Evolutionary conservation across 2,329 filamentous ascomycete genomes (phyloP), one percentile per base, ranked within the genome.

Genomic region (Pyricularia sp.): DNA sequence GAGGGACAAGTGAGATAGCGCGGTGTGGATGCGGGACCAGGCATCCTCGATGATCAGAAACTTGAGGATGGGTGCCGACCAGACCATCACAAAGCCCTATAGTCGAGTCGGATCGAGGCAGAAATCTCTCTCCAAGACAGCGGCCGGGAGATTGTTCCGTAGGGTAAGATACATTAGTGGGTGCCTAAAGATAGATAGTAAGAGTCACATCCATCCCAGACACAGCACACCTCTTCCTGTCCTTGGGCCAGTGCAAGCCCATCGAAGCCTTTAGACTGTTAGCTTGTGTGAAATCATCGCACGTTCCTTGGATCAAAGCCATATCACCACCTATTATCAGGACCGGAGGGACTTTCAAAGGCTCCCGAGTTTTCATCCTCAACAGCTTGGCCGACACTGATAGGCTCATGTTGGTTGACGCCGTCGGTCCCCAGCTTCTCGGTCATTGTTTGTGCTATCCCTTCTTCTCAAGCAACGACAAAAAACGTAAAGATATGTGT

Each of bases 211-310:
- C 10, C 10, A 12, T 40, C 33, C 1, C 12, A 13, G 3, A 13
- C 7, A 13, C 13, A 6, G 10, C 33, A 40, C 9, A 53, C 62
- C 33, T 63, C 53, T 13, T 26, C 3, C n/a, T 30, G 28, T n/a
- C 62, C 62, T 26, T 63, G 35, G 9, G 62, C 62, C 31, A 63
- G 35, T 12, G 62, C 31, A 55, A 63, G 62, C 22, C 62, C 62
- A 26, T 35, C 16, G 53, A 40, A 63, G 4, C 62, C 62, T 63
- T 8, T 8, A 6, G 60, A 13, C 33, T 40, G 13, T 40, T 40
- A 16, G 33, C 33, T 40, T 40, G 33, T 40, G 33, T 40, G 13
- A 4, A 35, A 40, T 7, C 10, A 7, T 40, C 10, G 33, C 33
- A 40, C 33, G 33, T 16, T 40, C 2, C 4, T 40, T 16, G 33